A percentile compares a stretch with the other conserved stretches of the same genome.
These are phyloP conservation scores for Leccinum aurantiacum DNA, from an alignment of 768 basidiomycete genomes.

Conservation along the genomic window DNA sequence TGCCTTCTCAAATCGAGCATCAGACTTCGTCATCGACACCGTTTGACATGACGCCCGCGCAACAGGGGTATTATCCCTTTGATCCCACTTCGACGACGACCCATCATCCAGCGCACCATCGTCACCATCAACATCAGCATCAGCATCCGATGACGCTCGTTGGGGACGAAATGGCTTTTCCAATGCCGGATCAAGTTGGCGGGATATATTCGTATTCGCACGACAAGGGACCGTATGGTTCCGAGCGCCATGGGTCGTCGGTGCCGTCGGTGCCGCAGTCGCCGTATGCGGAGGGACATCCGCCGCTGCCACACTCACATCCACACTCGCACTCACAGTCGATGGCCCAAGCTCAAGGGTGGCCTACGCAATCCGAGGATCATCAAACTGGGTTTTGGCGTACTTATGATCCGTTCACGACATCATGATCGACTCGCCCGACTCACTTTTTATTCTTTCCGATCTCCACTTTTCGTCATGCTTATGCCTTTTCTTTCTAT, in stretches of 20 bases:
- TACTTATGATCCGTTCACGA: background rate
- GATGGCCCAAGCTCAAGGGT: background rate
- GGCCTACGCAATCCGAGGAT: background rate
- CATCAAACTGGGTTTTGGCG: background rate
- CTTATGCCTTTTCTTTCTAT: background rate
- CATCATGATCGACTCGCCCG: background rate
- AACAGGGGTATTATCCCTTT: slow-evolving; percentile 27
- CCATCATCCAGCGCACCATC: background rate
- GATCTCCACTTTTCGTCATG: background rate
- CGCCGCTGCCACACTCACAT: background rate
- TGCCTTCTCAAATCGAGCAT: no score
- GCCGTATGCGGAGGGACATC: slow-evolving; percentile 16
- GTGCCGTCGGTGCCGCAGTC: slow-evolving; percentile 20
- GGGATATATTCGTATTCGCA: slow-evolving; percentile 20
- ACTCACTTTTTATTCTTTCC: background rate
- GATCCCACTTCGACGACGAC: slow-evolving; percentile 12
- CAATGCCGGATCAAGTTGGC: slow-evolving; percentile 17
- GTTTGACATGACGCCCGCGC: no score
- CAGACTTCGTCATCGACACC: no score
- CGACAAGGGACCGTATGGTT: slow-evolving; percentile 26
- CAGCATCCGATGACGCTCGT: slow-evolving; percentile 23
- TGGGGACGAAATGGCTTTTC: slow-evolving; percentile 18
- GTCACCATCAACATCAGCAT: background rate
- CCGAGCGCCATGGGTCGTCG: slow-evolving; percentile 22
- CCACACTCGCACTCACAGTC: background rate